These are phyloP conservation scores for Nidula microcarpa DNA, from an alignment of 768 basidiomycete genomes.

Conservation along the genomic window DNA sequence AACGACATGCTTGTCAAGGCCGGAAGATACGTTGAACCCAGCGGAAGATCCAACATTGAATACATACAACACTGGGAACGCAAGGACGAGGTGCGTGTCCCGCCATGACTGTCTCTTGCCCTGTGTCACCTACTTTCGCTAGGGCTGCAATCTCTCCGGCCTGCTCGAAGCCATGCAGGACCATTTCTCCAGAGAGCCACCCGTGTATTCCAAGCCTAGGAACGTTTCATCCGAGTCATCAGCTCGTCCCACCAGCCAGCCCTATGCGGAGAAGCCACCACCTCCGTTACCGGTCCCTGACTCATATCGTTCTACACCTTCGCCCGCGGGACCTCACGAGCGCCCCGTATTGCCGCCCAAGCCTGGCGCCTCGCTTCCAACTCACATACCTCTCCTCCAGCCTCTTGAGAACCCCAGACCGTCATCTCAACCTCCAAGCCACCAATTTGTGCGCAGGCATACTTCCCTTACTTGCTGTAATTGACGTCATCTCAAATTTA, in stretches of 20 bases:
- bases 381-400: too few species aligned
- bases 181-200: constrained; percentile 82
- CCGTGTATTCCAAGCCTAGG: constrained; percentile 83
- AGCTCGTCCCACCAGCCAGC: constrained; percentile 6
- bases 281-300: constrained; percentile 26
- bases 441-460: too few species aligned
- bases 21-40: constrained; percentile 73
- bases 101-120: constrained; percentile 7
- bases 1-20: constrained; percentile 85
- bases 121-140: constrained; percentile 9
- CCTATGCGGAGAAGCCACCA: constrained; percentile 27
- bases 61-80: constrained; percentile 77
- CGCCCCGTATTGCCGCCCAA: constrained; percentile 31
- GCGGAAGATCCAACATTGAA: constrained; percentile 65
- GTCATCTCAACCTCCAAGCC: too few species aligned
- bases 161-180: constrained; percentile 77
- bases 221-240: constrained; percentile 7
- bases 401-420: too few species aligned
- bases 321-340: constrained; percentile 3
- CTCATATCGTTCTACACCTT: constrained; percentile 12
- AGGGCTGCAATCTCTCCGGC: constrained; percentile 77
- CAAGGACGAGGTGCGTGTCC: constrained; percentile 72
- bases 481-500: constrained; percentile 6
- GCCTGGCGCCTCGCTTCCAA: constrained; percentile 20
- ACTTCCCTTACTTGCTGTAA: too few species aligned